Conservation (phyloP, 2,329 filamentous ascomycete genomes). For the Thelonectria rubi region DNA sequence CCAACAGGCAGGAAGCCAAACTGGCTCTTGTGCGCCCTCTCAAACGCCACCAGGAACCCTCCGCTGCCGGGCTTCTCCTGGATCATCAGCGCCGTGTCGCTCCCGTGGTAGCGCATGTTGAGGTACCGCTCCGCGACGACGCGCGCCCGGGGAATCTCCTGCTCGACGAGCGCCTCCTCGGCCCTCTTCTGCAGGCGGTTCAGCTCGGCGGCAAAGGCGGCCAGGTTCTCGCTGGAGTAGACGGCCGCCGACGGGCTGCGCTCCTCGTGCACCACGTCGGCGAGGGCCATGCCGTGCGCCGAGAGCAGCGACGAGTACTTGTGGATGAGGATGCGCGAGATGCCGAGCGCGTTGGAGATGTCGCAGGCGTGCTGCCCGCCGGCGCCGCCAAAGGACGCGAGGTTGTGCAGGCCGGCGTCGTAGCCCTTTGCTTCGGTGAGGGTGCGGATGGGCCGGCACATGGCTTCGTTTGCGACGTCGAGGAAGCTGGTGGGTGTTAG, state of each 20-base stretch:
- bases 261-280: constrained; percentile 90
- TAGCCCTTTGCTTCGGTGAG: constrained; percentile 91
- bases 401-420: constrained; percentile 83
- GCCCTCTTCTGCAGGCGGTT: constrained; percentile 78
- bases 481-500: constrained; percentile 68
- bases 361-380: constrained; percentile 90
- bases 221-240: constrained; percentile 63
- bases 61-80: constrained; percentile 74
- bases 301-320: constrained; percentile 87
- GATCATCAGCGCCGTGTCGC: constrained; percentile 89
- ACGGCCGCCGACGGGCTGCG: constrained; percentile 71
- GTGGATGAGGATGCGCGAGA: constrained; percentile 84
- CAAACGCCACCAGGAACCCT: constrained; percentile 83
- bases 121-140: constrained; percentile 90
- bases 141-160: constrained; percentile 77
- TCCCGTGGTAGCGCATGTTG: constrained; percentile 90
- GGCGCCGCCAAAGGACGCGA: constrained; percentile 90
- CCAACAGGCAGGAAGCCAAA: constrained; percentile 87
- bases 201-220: constrained; percentile 76
- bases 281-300: constrained; percentile 89
- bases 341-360: constrained; percentile 83
- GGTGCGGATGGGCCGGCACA: constrained; percentile 87
- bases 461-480: constrained; percentile 89
- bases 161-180: constrained; percentile 69
- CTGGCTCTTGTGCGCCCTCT: constrained; percentile 86